Evolutionary conservation across 352 stramenopile species (phyloP).

Genomic region (Phytopythium kandeliae): DNA sequence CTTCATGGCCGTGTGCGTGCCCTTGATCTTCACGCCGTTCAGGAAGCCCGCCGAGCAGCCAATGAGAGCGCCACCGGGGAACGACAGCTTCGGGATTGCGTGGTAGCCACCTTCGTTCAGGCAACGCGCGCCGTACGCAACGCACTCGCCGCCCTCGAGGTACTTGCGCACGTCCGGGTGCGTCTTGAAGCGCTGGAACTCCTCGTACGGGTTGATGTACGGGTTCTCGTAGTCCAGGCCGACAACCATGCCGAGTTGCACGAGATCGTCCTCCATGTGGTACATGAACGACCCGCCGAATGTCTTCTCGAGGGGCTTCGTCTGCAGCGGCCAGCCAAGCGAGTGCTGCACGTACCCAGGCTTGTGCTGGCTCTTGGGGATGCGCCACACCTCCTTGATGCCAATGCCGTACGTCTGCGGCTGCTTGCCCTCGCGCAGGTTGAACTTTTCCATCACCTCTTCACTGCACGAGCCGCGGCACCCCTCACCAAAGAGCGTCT

Average conservation of each 20-base stretch:
- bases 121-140: constrained; percentile 96
- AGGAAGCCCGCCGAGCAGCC: constrained; percentile 98
- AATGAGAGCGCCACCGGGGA: constrained; percentile 94
- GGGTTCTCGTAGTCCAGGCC: constrained; percentile 99
- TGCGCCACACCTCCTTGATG: constrained; percentile 97
- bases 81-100: constrained; percentile 97
- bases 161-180: constrained; percentile 92
- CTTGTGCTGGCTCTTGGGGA: constrained; percentile 92
- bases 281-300: constrained; percentile 99
- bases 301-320: constrained; percentile 87
- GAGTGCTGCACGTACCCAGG: constrained; percentile 97
- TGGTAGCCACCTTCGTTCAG: constrained; percentile 95
- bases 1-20: constrained; percentile 98
- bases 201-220: constrained; percentile 98
- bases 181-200: constrained; percentile 99
- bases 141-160: constrained; percentile 95
- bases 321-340: constrained; percentile 96
- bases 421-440: constrained; percentile 87
- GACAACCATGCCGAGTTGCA: constrained; percentile 95
- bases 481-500: constrained; percentile 98
- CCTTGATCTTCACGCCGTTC: constrained; percentile 99
- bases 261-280: constrained; percentile 95
- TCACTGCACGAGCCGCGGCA: constrained; percentile 96
- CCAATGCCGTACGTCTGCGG: constrained; percentile 98
- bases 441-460: constrained; percentile 95